A percentile compares a stretch with the other conserved stretches of the same genome.
phyloP scores from a whole-genome alignment of 345 rosid species.

The Pelargonium nanum region DNA sequence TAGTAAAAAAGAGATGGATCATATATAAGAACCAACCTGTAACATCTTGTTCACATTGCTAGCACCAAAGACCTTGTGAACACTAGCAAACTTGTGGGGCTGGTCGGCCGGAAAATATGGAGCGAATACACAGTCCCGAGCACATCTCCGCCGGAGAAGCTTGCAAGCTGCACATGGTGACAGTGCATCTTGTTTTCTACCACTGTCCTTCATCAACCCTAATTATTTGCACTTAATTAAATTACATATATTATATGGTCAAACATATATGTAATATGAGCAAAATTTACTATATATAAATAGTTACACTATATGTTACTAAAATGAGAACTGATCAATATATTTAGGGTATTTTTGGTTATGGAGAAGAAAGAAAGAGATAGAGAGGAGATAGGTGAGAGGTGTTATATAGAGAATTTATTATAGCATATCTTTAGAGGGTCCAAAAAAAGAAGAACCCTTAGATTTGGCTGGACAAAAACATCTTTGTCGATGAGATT shows the following conservation, averaged over 20 bases:
- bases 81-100: conserved; percentile 78
- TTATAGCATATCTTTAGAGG: conserved; percentile 35
- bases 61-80: conserved; percentile 90
- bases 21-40: conserved; percentile 39
- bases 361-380: conserved; percentile 8
- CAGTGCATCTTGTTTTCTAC: conserved; percentile 41
- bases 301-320: too few species aligned
- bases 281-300: too few species aligned
- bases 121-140: conserved; percentile 66
- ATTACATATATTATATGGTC: background rate
- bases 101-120: conserved; percentile 87
- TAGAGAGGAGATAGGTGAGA: conserved; percentile 5
- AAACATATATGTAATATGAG: too few species aligned
- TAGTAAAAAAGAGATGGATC: conserved; percentile 3
- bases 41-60: conserved; percentile 91
- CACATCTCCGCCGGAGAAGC: conserved; percentile 77
- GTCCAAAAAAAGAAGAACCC: conserved; percentile 27
- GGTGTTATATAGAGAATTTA: conserved; percentile 29
- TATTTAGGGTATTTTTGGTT: background rate
- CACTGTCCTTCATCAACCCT: conserved; percentile 37
- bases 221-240: background rate
- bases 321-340: background rate
- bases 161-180: conserved; percentile 94
- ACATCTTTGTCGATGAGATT: conserved; percentile 32
- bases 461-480: conserved; percentile 45